These are phyloP conservation scores for Aspergillus bridgeri DNA, from an alignment of 495 filamentous ascomycete genomes.

Conservation along the genomic window DNA sequence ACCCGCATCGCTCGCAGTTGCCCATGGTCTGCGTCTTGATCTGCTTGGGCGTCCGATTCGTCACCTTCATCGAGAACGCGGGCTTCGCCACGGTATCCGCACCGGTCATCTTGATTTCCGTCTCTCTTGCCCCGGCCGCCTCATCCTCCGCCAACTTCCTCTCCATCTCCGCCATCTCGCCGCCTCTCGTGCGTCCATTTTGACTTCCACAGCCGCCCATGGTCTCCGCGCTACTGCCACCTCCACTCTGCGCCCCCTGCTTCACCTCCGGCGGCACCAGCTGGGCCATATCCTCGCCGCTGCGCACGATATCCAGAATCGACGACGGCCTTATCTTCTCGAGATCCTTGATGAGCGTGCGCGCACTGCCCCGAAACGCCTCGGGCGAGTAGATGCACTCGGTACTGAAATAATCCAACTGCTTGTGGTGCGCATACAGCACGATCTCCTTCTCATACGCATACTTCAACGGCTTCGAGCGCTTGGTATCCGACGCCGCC, in stretches of 20 bases:
- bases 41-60: slow-evolving; percentile 24
- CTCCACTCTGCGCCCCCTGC: slow-evolving; percentile 29
- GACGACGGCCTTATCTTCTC: slow-evolving; percentile 90
- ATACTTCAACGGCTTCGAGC: slow-evolving; percentile 95
- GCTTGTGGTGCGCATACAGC: slow-evolving; percentile 91
- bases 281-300: slow-evolving; percentile 92
- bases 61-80: background rate
- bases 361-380: slow-evolving; percentile 91
- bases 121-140: slow-evolving; percentile 60
- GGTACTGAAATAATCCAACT: slow-evolving; percentile 95
- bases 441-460: slow-evolving; percentile 99
- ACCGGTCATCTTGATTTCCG: slow-evolving; percentile 57
- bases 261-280: slow-evolving; percentile 65
- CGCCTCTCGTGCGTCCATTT: slow-evolving; percentile 65
- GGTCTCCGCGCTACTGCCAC: slow-evolving; percentile 49
- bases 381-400: slow-evolving; percentile 98
- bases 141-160: slow-evolving; percentile 69
- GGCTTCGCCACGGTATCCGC: slow-evolving; percentile 1
- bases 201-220: slow-evolving; percentile 68
- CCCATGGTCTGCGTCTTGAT: slow-evolving; percentile 69
- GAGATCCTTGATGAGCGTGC: slow-evolving; percentile 88
- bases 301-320: slow-evolving; percentile 90
- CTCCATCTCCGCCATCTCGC: slow-evolving; percentile 94
- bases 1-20: slow-evolving; percentile 83
- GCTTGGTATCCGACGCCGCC: slow-evolving; percentile 70